Evolutionary conservation across 2,329 filamentous ascomycete genomes (phyloP), one percentile per base, ranked within the genome.

Genomic region (Davidsoniella neocaledoniae): DNA sequence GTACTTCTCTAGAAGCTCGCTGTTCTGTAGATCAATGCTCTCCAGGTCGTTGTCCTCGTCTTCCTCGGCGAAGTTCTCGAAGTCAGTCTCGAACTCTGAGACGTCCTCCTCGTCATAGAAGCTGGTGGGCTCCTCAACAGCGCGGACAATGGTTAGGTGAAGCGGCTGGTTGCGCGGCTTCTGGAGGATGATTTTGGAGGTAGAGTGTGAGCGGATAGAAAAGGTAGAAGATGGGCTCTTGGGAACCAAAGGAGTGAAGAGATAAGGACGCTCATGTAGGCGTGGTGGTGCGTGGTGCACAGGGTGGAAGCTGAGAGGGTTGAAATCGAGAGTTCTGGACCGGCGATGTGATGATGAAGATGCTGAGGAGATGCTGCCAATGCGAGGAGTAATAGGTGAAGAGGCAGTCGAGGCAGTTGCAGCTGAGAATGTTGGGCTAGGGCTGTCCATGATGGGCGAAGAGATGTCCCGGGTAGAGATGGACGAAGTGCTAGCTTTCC

Each of bases 201-300:
- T 44, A 21, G 48, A 49, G 33, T 38, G 47, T 10, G 51, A 53
- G 39, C 51, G 48, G 17, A 53, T 33, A n/a, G 51, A 53, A 8
- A 53, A 19, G 23, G 48, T 53, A 10, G 51, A 53, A 9, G 51
- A 50, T 7, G 47, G 47, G 38, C 39, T 49, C 33, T 46, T 40
- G 43, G 48, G 39, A 1, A 42, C 23, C 2, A 40, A 44, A 29
- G 51, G 51, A 10, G 51, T 53, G 21, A 53, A 46, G 19, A 53
- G 39, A 26, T 43, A 53, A 10, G 51, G 51, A n/a, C 51, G 51
- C 38, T 53, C 51, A n/a, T 53, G 51, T 6, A 53, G 48, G 16
- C 51, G 47, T 14, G 51, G 51, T n/a, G 51, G 51, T 2, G 51
- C 48, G 17, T 46, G 48, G 48, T 43, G 47, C 16, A 50, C 48